phyloP scores from a whole-genome alignment of 2,329 filamentous ascomycete species.

The Trichoderma sp. region DNA sequence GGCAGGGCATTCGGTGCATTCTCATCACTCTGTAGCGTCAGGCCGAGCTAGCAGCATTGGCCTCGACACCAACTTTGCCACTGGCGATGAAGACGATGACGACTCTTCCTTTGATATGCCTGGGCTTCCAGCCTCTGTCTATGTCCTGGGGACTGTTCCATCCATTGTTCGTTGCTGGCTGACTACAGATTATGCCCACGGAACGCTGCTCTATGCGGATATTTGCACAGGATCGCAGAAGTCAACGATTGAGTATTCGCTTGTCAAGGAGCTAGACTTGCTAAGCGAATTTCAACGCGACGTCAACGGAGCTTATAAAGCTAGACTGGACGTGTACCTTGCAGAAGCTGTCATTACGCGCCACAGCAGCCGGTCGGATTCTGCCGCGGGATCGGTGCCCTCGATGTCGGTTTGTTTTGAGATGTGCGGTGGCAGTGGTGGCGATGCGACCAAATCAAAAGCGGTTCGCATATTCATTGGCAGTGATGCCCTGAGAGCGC shows the following conservation, averaged over 20 bases:
- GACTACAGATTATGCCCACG: slow-evolving; percentile 85
- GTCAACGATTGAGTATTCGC: slow-evolving; percentile 76
- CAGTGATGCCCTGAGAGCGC: slow-evolving; percentile 81
- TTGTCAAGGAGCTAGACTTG: slow-evolving; percentile 76
- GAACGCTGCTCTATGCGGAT: slow-evolving; percentile 85
- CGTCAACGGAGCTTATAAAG: slow-evolving; percentile 66
- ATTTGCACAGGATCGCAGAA: slow-evolving; percentile 90
- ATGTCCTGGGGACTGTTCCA: slow-evolving; percentile 84
- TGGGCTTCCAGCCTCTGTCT: slow-evolving; percentile 79
- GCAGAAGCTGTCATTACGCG: slow-evolving; percentile 86
- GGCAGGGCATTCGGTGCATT: slow-evolving; percentile 77
- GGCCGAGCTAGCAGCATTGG: slow-evolving; percentile 87
- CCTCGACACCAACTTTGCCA: slow-evolving; percentile 70
- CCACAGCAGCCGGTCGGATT: slow-evolving; percentile 70
- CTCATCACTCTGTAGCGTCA: slow-evolving; percentile 70
- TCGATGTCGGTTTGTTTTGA: slow-evolving; percentile 80
- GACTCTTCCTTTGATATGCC: slow-evolving; percentile 73
- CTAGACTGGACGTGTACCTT: slow-evolving; percentile 83
- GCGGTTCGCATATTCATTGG: slow-evolving; percentile 85
- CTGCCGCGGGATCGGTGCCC: slow-evolving; percentile 72
- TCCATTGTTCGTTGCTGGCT: slow-evolving; percentile 97
- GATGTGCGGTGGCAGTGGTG: slow-evolving; percentile 65
- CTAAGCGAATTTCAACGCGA: slow-evolving; percentile 67
- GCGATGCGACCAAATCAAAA: slow-evolving; percentile 54
- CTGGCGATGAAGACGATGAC: slow-evolving; percentile 65